A percentile compares a stretch with the other conserved stretches of the same genome.
Conservation (phyloP, 2,329 filamentous ascomycete genomes). For the Colletotrichum eremochloae region DNA sequence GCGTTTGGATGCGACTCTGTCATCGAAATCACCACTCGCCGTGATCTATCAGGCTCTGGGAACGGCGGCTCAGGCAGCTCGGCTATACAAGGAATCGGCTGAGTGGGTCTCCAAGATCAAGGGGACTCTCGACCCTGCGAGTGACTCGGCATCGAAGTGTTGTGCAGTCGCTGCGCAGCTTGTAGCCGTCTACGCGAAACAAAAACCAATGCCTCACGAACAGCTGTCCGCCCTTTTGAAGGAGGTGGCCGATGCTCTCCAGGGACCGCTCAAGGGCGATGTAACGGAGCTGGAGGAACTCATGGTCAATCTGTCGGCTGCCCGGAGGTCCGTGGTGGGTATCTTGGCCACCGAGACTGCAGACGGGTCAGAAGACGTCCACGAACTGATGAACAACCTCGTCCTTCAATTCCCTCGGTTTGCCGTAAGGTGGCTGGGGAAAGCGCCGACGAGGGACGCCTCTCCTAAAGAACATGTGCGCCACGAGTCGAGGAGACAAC, state of each 20-base stretch:
- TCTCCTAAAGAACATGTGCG: conserved; percentile 70
- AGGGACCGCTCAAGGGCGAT: conserved; percentile 71
- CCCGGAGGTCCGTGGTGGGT: conserved; percentile 67
- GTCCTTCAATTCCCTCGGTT: conserved; percentile 72
- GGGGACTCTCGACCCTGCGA: conserved; percentile 51
- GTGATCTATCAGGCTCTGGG: conserved; percentile 67
- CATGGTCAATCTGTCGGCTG: conserved; percentile 66
- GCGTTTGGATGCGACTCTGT: conserved; percentile 50
- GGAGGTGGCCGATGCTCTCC: conserved; percentile 67
- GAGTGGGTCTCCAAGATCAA: conserved; percentile 67
- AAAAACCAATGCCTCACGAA: conserved; percentile 51
- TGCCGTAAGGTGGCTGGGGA: conserved; percentile 72
- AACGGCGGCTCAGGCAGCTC: conserved; percentile 60
- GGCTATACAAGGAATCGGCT: conserved; percentile 64
- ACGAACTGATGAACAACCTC: conserved; percentile 65
- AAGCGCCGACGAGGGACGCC: conserved; percentile 64
- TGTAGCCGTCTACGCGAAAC: conserved; percentile 66
- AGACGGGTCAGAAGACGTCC: conserved; percentile 42
- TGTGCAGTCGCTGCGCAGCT: conserved; percentile 68
- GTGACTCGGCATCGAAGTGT: conserved; percentile 63
- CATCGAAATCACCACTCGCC: conserved; percentile 59
- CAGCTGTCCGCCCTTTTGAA: conserved; percentile 58
- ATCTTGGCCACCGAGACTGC: conserved; percentile 51
- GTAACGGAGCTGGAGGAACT: conserved; percentile 72
- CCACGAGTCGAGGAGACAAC: conserved; percentile 71